Percentiles rank a stretch among this genome's conserved stretches.
Evolutionary conservation across 805 yeast species (phyloP).

Genomic region (Monosporozyma aerobia): DNA sequence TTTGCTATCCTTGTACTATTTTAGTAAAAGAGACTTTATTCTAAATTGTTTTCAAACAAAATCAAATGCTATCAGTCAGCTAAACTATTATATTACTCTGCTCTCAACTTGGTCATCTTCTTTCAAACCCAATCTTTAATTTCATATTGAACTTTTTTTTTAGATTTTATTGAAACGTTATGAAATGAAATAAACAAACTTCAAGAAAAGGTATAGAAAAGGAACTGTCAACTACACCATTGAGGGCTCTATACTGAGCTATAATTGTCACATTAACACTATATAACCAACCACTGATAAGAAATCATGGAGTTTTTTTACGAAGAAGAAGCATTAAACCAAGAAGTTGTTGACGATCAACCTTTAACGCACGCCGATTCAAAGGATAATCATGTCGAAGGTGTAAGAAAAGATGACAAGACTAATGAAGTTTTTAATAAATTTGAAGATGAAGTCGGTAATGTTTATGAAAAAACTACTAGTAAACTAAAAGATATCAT

Average conservation of each 20-base stretch:
- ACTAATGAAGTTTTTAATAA: conserved; percentile 46
- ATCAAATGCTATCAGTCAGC: background rate
- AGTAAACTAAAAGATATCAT: conserved; percentile 3
- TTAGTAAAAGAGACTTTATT: background rate
- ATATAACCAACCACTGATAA: background rate
- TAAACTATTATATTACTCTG: background rate
- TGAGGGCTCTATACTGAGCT: background rate
- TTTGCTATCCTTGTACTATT: background rate
- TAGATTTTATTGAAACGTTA: background rate
- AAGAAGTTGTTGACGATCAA: conserved; percentile 1
- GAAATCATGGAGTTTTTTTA: conserved; percentile 23
- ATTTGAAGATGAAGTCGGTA: conserved; percentile 44
- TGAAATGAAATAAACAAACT: background rate
- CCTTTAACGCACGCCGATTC: background rate
- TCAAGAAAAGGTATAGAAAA: background rate
- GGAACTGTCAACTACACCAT: background rate
- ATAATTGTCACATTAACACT: background rate
- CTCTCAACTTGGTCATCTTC: background rate
- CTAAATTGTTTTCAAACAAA: too few relatives aligned
- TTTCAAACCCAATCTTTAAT: background rate
- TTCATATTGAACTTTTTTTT: background rate
- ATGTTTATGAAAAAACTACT: conserved; percentile 22
- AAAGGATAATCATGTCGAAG: background rate
- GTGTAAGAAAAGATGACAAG: conserved; percentile 29
- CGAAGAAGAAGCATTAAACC: conserved; percentile 20